Base-by-base conservation (phyloP, 1,284 basidiomycete genomes). In the Ganoderma boninense region DNA sequence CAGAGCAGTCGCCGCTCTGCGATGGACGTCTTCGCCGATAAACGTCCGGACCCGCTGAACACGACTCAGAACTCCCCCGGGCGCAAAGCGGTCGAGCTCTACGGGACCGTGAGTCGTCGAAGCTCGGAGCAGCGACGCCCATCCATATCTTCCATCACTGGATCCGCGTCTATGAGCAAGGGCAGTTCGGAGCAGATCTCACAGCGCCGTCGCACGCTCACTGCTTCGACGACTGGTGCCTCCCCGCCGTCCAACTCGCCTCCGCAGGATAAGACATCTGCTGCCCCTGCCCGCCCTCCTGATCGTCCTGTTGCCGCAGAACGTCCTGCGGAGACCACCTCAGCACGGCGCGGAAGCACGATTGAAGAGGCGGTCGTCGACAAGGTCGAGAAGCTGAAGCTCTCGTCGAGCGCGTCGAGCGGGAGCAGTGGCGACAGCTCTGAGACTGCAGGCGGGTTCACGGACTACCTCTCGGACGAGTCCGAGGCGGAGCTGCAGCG, bases 381-480 rank as follows among this genome's bases (percentile, higher is more conserved):
- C 65, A 77, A 83, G 75, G 69, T 86, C 75, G 80, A 81, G 68
- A 77, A 80, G 49, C 76, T 87, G 62, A 85, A 81, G 56, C 71
- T 87, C 62, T 81, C 79, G 29, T 62, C 60, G 20, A 88, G 87
- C 74, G 84, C 85, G 2, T 79, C 80, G 4, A 83, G 82, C 75
- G 87, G 86, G 63, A 87, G 87, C 62, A 89, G 89, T 71, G 89
- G 89, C 74, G 85, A 87, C 52, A 89, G 88, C 67, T 90, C 90
- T 10, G 92, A 92, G 77, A 88, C 88, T 70, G 94, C 93, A 11
- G 93, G 93, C 11, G 92, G 89, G 16, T 95, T 95, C 77, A 95
- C 93, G 11, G 93, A 95, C 78, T 95, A 95, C 79, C 81, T 95
- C 40, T 95, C 93, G 32, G 93, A 94, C 77, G 93, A 95, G 80